Conservation (phyloP, 225 moss, liverwort and hornwort genomes). For the Sphagnum tenellum region DNA sequence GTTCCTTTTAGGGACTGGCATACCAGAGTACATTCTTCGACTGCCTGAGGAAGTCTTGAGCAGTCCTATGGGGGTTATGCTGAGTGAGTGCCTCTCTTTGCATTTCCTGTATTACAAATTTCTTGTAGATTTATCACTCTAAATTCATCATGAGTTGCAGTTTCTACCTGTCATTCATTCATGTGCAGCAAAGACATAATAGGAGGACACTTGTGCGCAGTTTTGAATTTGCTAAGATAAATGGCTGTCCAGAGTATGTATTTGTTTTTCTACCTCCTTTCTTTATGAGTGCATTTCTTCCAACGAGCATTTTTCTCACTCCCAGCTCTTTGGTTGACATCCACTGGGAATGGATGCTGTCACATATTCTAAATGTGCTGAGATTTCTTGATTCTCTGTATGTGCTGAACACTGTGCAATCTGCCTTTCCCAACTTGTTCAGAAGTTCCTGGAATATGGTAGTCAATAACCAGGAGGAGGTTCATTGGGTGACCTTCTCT, state of each 20-base stretch:
- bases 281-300: too few species aligned
- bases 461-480: not conserved
- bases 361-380: too few species aligned
- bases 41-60: slow-evolving; percentile 79
- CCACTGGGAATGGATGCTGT: too few species aligned
- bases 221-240: too few species aligned
- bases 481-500: not conserved
- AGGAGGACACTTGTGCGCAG: too few species aligned
- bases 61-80: slow-evolving; percentile 73
- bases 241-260: too few species aligned
- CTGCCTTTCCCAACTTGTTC: not conserved
- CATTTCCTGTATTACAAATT: not conserved
- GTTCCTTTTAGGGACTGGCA: slow-evolving; percentile 71
- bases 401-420: not conserved
- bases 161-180: too few species aligned
- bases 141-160: too few species aligned
- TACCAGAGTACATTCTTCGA: slow-evolving; percentile 72
- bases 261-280: not conserved
- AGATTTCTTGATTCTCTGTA: not conserved
- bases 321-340: too few species aligned
- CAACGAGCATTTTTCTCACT: too few species aligned
- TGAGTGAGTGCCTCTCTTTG: slow-evolving; percentile 39
- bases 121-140: too few species aligned
- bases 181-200: too few species aligned
- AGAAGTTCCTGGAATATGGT: not conserved